Evolutionary conservation across 768 basidiomycete species (phyloP).

Genomic region (Pisolithus orientalis): DNA sequence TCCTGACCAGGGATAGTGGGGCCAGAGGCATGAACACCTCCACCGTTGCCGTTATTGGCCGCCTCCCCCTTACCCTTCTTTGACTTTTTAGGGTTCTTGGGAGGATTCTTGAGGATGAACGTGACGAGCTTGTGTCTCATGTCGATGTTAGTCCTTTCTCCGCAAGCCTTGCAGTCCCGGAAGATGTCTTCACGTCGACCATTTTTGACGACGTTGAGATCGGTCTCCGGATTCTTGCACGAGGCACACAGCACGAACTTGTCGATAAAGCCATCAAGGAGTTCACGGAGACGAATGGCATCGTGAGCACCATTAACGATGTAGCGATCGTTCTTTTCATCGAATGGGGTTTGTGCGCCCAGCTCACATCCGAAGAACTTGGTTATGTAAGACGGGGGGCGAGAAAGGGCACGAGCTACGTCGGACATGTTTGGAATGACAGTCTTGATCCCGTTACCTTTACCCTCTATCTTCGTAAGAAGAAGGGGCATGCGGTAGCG

Average conservation of each 20-base stretch:
- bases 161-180: constrained; percentile 98
- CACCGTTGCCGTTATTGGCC: constrained; percentile 42
- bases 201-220: constrained; percentile 81
- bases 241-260: constrained; percentile 96
- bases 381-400: constrained; percentile 93
- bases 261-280: constrained; percentile 95
- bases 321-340: constrained; percentile 95
- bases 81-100: constrained; percentile 75
- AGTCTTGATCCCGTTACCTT: constrained; percentile 99
- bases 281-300: constrained; percentile 83
- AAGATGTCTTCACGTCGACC: constrained; percentile 81
- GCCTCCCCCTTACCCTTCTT: constrained; percentile 48
- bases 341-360: constrained; percentile 93
- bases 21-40: constrained; percentile 33
- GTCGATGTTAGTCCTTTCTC: constrained; percentile 84
- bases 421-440: constrained; percentile 99
- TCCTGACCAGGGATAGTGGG: constrained; percentile 36
- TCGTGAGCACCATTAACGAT: constrained; percentile 98
- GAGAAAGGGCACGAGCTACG: constrained; percentile 89
- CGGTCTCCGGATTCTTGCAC: constrained; percentile 99
- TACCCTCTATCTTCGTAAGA: constrained; percentile 95
- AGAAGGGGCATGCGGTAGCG: constrained; percentile 97
- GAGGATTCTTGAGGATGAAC: constrained; percentile 97
- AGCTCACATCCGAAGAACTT: constrained; percentile 99
- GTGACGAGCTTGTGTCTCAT: constrained; percentile 97